These are phyloP conservation scores for Annulohypoxylon maeteangense DNA, from an alignment of 495 filamentous ascomycete species.

Conservation along the genomic window DNA sequence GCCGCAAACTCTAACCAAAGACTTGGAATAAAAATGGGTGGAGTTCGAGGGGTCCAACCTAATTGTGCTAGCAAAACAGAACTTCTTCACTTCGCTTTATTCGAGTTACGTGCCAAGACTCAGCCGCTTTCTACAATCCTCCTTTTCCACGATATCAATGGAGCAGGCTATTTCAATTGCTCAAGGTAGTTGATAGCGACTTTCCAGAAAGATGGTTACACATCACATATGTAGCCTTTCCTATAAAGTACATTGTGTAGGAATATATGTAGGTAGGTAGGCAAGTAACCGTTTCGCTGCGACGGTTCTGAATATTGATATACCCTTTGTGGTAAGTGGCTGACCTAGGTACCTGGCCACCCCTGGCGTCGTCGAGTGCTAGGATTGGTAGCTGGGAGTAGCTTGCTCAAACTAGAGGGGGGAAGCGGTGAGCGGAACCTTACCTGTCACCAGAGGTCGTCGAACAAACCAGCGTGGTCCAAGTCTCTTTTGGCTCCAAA, in stretches of 20 bases:
- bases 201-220: background rate
- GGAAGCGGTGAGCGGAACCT: constrained; percentile 43
- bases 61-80: background rate
- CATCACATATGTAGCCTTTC: background rate
- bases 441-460: constrained; percentile 29
- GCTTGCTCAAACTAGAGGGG: constrained; percentile 32
- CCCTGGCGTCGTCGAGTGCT: constrained; percentile 31
- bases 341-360: constrained; percentile 27
- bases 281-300: constrained; percentile 22
- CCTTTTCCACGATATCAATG: background rate
- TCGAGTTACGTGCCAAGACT: background rate
- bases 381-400: constrained; percentile 38
- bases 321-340: constrained; percentile 18
- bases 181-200: background rate
- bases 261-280: constrained; percentile 2
- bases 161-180: background rate
- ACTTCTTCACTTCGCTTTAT: background rate
- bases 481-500: constrained; percentile 17
- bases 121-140: background rate
- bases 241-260: background rate
- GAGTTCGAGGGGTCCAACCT: constrained; percentile 19
- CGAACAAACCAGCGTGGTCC: constrained; percentile 29
- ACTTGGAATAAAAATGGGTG: constrained; percentile 31
- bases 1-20: constrained; percentile 38
- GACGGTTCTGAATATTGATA: constrained; percentile 28